phyloP scores from a whole-genome alignment of 208 protist species.

The Leptomonas seymouri region DNA sequence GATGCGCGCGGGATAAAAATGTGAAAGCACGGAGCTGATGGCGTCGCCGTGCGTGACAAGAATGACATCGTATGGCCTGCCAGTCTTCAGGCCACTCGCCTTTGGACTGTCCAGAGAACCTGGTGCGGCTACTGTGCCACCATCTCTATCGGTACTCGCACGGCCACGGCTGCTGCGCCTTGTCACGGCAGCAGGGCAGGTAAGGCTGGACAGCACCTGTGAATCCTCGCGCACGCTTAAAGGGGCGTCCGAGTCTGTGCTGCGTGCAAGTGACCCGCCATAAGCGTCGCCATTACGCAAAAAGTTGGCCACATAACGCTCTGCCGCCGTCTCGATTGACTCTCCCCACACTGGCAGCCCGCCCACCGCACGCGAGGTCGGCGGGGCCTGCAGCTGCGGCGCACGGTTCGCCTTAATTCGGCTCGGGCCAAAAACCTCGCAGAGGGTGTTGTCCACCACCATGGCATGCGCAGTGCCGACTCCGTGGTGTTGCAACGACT shows the following conservation, averaged over 20 bases:
- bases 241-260: neutral
- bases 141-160: neutral
- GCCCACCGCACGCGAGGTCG: slow-evolving; percentile 17
- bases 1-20: slow-evolving; percentile 68
- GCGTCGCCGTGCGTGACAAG: slow-evolving; percentile 87
- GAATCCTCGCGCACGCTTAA: neutral
- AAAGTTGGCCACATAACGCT: slow-evolving; percentile 43
- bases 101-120: neutral
- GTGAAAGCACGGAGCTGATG: slow-evolving; percentile 53
- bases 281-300: slow-evolving; percentile 34
- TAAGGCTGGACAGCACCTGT: neutral
- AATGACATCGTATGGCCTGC: slow-evolving; percentile 35
- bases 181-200: slow-evolving; percentile 5
- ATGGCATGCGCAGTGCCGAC: slow-evolving; percentile 39
- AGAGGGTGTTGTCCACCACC: slow-evolving; percentile 66
- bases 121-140: neutral
- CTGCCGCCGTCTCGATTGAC: slow-evolving; percentile 49
- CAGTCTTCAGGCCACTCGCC: neutral
- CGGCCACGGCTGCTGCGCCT: neutral
- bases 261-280: slow-evolving; percentile 11
- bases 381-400: slow-evolving; percentile 15
- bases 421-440: slow-evolving; percentile 78
- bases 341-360: slow-evolving; percentile 71
- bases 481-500: slow-evolving; percentile 45
- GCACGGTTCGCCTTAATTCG: slow-evolving; percentile 53